A percentile compares a stretch with the other conserved stretches of the same genome.
These are phyloP conservation scores for Hanseniaspora uvarum DNA, from an alignment of 1,139 yeast species.

Conservation along the genomic window DNA sequence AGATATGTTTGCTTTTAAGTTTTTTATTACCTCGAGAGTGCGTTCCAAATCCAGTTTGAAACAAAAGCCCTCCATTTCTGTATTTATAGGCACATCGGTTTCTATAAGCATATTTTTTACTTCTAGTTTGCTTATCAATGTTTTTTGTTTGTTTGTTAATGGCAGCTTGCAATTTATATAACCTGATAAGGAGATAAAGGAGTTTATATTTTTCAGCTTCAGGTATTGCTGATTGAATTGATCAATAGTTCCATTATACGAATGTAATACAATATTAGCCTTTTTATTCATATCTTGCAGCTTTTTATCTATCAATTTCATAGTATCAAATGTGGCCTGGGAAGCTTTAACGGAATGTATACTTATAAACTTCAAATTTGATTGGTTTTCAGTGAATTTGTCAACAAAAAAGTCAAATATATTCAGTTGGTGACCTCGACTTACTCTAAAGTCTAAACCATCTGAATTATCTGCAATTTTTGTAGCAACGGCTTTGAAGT, in stretches of 20 bases:
- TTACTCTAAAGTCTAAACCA: conserved; percentile 36
- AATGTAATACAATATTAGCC: conserved; percentile 51
- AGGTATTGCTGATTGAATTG: conserved; percentile 36
- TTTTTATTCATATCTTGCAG: conserved; percentile 22
- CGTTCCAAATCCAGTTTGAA: background rate
- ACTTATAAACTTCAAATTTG: conserved; percentile 46
- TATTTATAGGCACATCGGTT: conserved; percentile 38
- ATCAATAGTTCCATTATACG: conserved; percentile 75
- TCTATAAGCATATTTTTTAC: conserved; percentile 39
- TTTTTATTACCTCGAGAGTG: background rate
- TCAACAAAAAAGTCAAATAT: conserved; percentile 44
- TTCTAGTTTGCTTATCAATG: conserved; percentile 33
- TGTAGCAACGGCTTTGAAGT: conserved; percentile 45
- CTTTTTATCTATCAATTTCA: conserved; percentile 30
- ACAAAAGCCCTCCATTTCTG: background rate
- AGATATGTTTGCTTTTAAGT: background rate
- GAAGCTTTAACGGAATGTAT: conserved; percentile 62
- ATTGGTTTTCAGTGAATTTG: conserved; percentile 40
- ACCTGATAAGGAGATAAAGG: conserved; percentile 52
- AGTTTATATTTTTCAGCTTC: conserved; percentile 38
- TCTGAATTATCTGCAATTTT: background rate
- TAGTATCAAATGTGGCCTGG: conserved; percentile 53
- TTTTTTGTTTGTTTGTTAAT: conserved; percentile 24
- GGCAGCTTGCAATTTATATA: conserved; percentile 39
- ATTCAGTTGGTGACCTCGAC: conserved; percentile 51